phyloP scores from a whole-genome alignment of 208 protist genomes.

The Trypanosoma scelopori region DNA sequence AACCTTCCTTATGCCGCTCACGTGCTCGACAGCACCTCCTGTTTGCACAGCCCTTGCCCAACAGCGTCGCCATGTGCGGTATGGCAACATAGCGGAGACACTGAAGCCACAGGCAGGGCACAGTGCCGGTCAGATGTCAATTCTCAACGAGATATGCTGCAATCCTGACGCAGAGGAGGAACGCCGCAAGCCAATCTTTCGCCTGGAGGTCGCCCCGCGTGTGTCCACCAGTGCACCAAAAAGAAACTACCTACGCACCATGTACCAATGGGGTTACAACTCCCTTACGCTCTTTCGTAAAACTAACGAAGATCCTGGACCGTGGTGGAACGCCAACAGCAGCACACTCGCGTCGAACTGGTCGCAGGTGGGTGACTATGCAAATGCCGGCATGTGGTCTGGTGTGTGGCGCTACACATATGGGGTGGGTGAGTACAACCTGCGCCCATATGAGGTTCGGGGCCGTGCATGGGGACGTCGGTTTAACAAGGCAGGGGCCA shows the following conservation, averaged over 20 bases:
- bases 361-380: conserved; percentile 88
- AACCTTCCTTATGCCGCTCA: neutral
- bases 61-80: conserved; percentile 55
- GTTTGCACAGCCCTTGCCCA: neutral
- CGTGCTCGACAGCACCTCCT: neutral
- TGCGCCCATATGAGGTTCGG: conserved; percentile 74
- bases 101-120: conserved; percentile 74
- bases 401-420: conserved; percentile 90
- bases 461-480: conserved; percentile 74
- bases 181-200: conserved; percentile 79
- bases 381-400: conserved; percentile 88
- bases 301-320: conserved; percentile 84
- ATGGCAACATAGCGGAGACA: conserved; percentile 79
- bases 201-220: conserved; percentile 55
- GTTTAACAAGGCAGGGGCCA: conserved; percentile 52
- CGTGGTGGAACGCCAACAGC: conserved; percentile 89
- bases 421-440: conserved; percentile 85
- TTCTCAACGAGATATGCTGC: conserved; percentile 84
- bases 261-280: conserved; percentile 88
- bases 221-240: conserved; percentile 2
- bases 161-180: conserved; percentile 87
- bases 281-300: conserved; percentile 86
- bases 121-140: conserved; percentile 80
- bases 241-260: conserved; percentile 59
- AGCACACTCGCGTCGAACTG: conserved; percentile 85